These are phyloP conservation scores for Toxoplasma gondii DNA, from an alignment of 169 alveolate species.

Conservation along the genomic window DNA sequence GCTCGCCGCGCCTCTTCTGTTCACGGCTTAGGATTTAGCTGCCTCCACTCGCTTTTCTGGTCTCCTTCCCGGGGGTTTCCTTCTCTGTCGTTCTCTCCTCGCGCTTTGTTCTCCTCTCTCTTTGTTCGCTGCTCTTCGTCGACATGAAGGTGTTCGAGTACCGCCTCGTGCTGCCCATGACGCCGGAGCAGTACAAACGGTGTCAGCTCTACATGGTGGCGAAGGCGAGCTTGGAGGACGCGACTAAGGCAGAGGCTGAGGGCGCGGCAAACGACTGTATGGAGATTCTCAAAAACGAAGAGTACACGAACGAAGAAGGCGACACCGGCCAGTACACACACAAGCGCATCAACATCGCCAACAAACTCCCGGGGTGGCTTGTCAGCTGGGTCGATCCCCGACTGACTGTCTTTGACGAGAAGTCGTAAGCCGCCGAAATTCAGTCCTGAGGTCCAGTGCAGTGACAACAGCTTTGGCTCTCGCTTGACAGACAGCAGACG, in stretches of 20 bases:
- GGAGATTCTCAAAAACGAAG: conserved; percentile 65
- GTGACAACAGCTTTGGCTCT: neutral
- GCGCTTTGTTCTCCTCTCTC: neutral
- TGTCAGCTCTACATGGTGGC: conserved; percentile 75
- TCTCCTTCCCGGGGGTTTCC: neutral
- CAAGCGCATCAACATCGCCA: conserved; percentile 70
- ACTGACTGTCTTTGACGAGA: conserved; percentile 72
- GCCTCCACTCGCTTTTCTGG: no score
- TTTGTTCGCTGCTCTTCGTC: neutral
- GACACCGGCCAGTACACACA: conserved; percentile 67
- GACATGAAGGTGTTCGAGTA: conserved; percentile 68
- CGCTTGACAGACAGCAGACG: no score
- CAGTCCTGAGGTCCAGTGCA: neutral
- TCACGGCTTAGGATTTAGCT: no score
- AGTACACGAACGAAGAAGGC: conserved; percentile 51
- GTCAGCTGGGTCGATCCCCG: conserved; percentile 71
- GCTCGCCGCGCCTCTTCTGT: no score
- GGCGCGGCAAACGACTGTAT: conserved; percentile 57
- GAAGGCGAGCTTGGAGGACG: conserved; percentile 70
- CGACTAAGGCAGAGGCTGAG: conserved; percentile 43
- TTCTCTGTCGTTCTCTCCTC: neutral
- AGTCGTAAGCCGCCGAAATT: conserved; percentile 56
- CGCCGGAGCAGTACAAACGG: conserved; percentile 72
- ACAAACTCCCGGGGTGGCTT: conserved; percentile 77
- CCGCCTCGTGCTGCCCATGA: conserved; percentile 74